Base-by-base conservation (phyloP, 2,329 filamentous ascomycete genomes). In the Colletotrichum kahawae region DNA sequence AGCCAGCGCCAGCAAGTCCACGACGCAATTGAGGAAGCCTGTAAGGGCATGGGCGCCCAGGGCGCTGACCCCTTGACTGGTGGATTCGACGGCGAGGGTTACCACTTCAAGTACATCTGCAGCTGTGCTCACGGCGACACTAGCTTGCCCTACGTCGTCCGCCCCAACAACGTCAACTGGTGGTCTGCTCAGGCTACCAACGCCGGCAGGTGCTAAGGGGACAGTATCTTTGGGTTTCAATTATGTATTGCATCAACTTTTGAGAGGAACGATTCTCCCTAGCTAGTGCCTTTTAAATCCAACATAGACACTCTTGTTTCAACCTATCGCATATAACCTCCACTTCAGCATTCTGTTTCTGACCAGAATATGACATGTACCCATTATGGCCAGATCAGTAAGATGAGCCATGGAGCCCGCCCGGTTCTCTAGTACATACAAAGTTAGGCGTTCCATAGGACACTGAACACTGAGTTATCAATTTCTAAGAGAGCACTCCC, bases 161-260 rank as follows among this genome's bases (percentile, higher is more conserved):
- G 43, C 43, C 43, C 43, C 0, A 0, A 21, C 18, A 48, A 38
- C 36, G 36, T 18, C 36, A 38, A 48, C 43, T 48, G 43, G 43
- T 48, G 43, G 43, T 48, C 43, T 48, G 43, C 43, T 0, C 43
- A 48, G 43, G 43, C 43, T 9, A 48, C 43, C 5, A n/a, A 48
- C 18, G 43, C 43, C 0, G 43, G 43, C 0, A 48, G 43, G 18
- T 48, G 43, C 43, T 48, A 48, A 48, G 0, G 5, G 10, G 10
- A 0, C 18, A 48, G 10, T 21, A 0, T 21, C 5, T 48, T 48
- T 21, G 43, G 43, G 43, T 48, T 48, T 48, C 43, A 48, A 0
- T 21, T 1, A 48, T 48, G 9, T 21, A 48, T 48, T 0, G 21
- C 1, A 0, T 48, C 0, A 0, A 16, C 18, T 21, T 48, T n/a